Percentiles rank a stretch among this genome's conserved stretches.
These are phyloP conservation scores for Withania somnifera DNA, from an alignment of 305 asterid genomes.

Conservation along the genomic window DNA sequence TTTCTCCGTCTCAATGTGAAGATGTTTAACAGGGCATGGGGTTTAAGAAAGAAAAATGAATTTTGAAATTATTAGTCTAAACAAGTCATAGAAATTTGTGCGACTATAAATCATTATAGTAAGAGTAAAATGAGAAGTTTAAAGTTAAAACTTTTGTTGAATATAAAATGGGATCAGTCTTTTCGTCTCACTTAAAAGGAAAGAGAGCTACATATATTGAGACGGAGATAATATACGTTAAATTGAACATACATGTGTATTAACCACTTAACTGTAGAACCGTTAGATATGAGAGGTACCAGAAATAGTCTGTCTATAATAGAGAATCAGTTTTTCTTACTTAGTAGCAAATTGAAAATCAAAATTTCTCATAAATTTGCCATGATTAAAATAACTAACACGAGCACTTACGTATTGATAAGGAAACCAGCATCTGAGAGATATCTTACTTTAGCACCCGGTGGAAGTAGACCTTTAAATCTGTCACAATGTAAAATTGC, in stretches of 20 bases:
- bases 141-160: not conserved
- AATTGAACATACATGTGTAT: conserved; percentile 38
- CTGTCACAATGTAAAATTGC: conserved; percentile 60
- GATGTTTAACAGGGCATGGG: not conserved
- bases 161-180: not conserved
- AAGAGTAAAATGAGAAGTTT: not conserved
- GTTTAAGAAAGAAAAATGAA: not conserved
- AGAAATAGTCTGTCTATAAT: conserved; percentile 36
- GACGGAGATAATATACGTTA: not conserved
- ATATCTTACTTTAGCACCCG: conserved; percentile 47
- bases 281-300: conserved; percentile 30
- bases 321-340: not conserved
- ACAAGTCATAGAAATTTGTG: not conserved
- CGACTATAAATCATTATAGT: not conserved
- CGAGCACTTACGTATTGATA: conserved; percentile 40
- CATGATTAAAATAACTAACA: not conserved
- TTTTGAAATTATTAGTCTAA: not conserved
- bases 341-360: not conserved
- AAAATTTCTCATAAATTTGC: not conserved
- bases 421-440: conserved; percentile 73
- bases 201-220: not conserved
- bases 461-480: conserved; percentile 42
- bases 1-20: not conserved
- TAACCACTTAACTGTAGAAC: conserved; percentile 31
- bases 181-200: not conserved